Evolutionary conservation across 768 basidiomycete species (phyloP), one percentile per base, ranked within the genome.

Genomic region (Amanita pallidorosea): DNA sequence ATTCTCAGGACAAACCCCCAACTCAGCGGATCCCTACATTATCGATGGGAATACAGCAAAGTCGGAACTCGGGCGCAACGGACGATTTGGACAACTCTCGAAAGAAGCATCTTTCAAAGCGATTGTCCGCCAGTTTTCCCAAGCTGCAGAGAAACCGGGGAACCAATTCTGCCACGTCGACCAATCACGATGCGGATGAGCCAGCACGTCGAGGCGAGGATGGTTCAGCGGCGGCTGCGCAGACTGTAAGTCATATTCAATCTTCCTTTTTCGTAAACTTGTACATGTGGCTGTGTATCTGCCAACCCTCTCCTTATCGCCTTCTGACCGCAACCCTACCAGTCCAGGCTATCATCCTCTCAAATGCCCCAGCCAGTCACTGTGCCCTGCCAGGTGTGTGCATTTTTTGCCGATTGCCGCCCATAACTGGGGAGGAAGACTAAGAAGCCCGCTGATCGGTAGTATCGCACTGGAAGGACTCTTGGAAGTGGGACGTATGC

Each of bases 401-500:
- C 38, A 54, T 35, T 52, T 43, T 53, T 43, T 47, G 51, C 54
- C 40, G n/a, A n/a, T 49, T 52, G 33, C 44, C 41, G 27, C 43
- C 43, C 43, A n/a, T 52, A n/a, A 22, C 20, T n/a, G 45, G 51
- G 54, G 34, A 54, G 55, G 33, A 27, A 41, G 35, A 18, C 42
- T 44, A 38, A 29, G 27, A 18, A 51, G 25, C 31, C 34, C 46
- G 47, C 50, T 27, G 36, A 50, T 53, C 31, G 40, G 25, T 58
- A 89, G 88, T 90, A 91, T 60, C 85, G 87, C 56, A 92, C 90
- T 7, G 90, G 90, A 56, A 87, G 83, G 65, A 88, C 85, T 5
- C 80, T 86, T 36, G 89, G 88, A 22, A 92, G 87, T 61, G 93
- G 93, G 44, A 96, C 93, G 38, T 97, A 96, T 61, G 90, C 90